These are phyloP conservation scores for Inga leiocalycina DNA, from an alignment of 306 rosid species.

Conservation along the genomic window DNA sequence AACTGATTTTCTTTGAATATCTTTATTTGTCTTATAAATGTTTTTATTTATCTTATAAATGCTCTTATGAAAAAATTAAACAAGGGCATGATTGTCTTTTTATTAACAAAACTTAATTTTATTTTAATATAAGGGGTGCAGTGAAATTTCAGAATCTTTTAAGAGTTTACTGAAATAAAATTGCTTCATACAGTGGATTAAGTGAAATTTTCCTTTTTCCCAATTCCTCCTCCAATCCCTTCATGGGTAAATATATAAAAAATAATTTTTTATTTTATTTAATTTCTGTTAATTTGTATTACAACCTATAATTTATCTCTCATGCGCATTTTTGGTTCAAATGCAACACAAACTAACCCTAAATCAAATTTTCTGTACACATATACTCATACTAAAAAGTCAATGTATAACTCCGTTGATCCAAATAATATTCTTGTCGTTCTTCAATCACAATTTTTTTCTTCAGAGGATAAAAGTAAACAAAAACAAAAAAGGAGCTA, in stretches of 20 bases:
- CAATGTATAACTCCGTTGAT: neutral
- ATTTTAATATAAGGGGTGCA: no score
- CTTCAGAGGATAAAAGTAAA: neutral
- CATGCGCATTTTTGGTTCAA: neutral
- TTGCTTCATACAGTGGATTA: no score
- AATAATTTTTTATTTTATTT: neutral
- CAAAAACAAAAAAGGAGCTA: neutral
- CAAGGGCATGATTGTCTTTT: no score
- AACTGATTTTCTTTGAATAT: no score
- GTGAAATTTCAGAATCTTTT: no score
- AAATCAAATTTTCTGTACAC: neutral
- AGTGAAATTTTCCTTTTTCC: neutral
- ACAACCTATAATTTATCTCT: neutral
- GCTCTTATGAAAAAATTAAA: no score
- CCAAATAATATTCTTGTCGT: neutral
- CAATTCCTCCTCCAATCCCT: neutral
- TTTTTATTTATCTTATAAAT: no score
- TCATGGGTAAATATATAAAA: neutral
- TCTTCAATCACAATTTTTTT: neutral
- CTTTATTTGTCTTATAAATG: no score
- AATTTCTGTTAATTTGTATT: neutral
- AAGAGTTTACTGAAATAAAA: no score
- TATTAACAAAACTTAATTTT: no score
- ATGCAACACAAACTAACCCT: neutral
- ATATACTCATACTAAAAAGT: neutral